Base-by-base conservation (phyloP, 441 rosid species). In the Kokia cookei region DNA sequence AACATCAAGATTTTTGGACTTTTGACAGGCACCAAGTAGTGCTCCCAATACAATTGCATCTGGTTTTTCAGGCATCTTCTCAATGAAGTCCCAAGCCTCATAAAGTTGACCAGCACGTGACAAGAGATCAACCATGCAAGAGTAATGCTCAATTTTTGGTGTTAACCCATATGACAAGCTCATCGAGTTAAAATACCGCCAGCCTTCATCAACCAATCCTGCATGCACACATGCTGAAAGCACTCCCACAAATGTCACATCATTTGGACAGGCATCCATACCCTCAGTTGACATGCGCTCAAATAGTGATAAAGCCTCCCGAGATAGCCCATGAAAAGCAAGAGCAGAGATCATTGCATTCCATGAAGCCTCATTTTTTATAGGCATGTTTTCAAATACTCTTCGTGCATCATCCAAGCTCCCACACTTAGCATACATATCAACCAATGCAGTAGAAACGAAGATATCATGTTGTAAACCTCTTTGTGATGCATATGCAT, bases 371-470 rank as follows among this genome's bases (percentile, higher is more conserved):
- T 88, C 91, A 80, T 89, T 94, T 84, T 85, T 94, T 57, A 75
- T 71, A 47, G 90, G 86, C 88, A 90, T 86, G 71, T 68, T 79
- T 81, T 87, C 89, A 74, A 92, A 94, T 79, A 88, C 86, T 71
- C 88, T 84, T 24, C 80, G 59, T 59, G 98, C 93, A 58, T 89
- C 76, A 67, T 85, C 87, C 79, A 92, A 72, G 80, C 85, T 80
- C 72, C 98, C 98, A 26, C 93, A 90, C 75, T 92, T 94, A 1
- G 97, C 96, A 42, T 92, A 89, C 96, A 94, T 90, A 77, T 94
- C 98, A 60, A 94, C 79, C 66, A 94, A 83, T 35, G 89, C 97
- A 78, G 94, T 90, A 13, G 87, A 86, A 76, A 94, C 83, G 47
- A 85, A 89, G 72, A 90, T 71, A 80, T 94, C 83, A 4, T 79